A percentile compares a stretch with the other conserved stretches of the same genome.
These are phyloP conservation scores for Funneliformis geosporum DNA, from an alignment of 192 early-diverging fungal species.

Conservation along the genomic window DNA sequence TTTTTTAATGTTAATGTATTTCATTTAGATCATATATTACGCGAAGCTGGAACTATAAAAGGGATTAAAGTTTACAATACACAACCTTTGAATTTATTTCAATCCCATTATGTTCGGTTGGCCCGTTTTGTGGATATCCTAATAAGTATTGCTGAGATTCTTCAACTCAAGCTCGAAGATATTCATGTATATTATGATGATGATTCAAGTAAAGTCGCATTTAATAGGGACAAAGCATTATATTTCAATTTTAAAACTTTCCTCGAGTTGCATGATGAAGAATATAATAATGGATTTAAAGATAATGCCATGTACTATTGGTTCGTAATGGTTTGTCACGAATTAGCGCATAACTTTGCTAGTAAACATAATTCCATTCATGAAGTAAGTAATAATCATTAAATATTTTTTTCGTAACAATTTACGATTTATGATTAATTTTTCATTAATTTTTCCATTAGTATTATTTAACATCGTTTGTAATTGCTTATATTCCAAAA, in stretches of 20 bases:
- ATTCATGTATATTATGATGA: constrained; percentile 81
- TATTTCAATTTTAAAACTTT: constrained; percentile 88
- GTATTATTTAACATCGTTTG: background rate
- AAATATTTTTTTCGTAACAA: background rate
- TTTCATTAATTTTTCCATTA: background rate
- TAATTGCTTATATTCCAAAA: background rate
- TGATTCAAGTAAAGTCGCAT: constrained; percentile 72
- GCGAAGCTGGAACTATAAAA: constrained; percentile 39
- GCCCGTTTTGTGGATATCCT: constrained; percentile 47
- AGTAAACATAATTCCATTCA: constrained; percentile 68
- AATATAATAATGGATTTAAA: constrained; percentile 15
- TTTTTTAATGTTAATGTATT: background rate
- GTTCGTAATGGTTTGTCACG: constrained; percentile 84
- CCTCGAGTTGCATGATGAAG: constrained; percentile 61
- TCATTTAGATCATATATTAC: constrained; percentile 38
- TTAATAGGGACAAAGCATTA: constrained; percentile 71
- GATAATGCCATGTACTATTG: constrained; percentile 65
- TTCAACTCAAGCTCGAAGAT: constrained; percentile 52
- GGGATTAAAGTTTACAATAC: constrained; percentile 43
- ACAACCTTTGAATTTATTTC: constrained; percentile 42
- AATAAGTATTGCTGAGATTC: constrained; percentile 55
- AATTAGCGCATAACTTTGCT: constrained; percentile 78
- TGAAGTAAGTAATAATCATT: constrained; percentile 46
- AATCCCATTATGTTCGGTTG: constrained; percentile 20
- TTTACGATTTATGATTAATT: background rate